Base-by-base conservation (phyloP, 1,139 yeast genomes). In the Blastobotrys illinoisensis region DNA sequence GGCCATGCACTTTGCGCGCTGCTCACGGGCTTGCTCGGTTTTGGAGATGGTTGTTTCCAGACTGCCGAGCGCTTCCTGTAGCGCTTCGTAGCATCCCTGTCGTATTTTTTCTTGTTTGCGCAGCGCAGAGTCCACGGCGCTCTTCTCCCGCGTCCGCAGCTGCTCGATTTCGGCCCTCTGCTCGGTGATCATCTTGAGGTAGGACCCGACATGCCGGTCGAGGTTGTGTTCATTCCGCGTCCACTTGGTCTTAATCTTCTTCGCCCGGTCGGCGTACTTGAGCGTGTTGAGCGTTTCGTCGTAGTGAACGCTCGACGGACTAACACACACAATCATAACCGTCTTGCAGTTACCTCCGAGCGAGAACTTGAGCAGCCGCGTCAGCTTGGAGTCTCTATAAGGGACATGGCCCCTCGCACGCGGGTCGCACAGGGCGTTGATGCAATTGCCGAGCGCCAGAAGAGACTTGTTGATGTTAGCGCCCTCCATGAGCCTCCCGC, bases 321-420 rank as follows among this genome's bases (percentile, higher is more conserved):
- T 86, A 2, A 91, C 81, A 71, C 97, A 91, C 0, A 90, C 97
- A 62, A 91, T 88, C 97, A 91, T 91, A 4, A 89, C 93, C 0
- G 98, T 91, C 68, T 88, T 86, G 71, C 97, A 90, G 67, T 89
- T 88, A 0, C 97, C 97, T 3, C 97, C 97, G n/a, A 91, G 74
- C 0, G 97, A 89, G 67, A 88, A 89, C 66, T 90, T 89, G 54
- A 91, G 77, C 52, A 91, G 73, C 60, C 98, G 73, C 0, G 98
- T 91, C 52, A 91, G 75, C 64, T 90, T 90, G 5, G 96, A 88
- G 68, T 91, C 96, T 61, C 98, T 73, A 69, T 88, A 91, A 0
- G 98, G 98, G 11, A 93, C 81, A 71, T 91, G 97, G 58, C 82
- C 79, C 53, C 81, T 72, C 57, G 82, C 73, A 56, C 84, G 73